Base-by-base conservation (phyloP, 2,329 filamentous ascomycete genomes). In the Fusarium lyarnte region DNA sequence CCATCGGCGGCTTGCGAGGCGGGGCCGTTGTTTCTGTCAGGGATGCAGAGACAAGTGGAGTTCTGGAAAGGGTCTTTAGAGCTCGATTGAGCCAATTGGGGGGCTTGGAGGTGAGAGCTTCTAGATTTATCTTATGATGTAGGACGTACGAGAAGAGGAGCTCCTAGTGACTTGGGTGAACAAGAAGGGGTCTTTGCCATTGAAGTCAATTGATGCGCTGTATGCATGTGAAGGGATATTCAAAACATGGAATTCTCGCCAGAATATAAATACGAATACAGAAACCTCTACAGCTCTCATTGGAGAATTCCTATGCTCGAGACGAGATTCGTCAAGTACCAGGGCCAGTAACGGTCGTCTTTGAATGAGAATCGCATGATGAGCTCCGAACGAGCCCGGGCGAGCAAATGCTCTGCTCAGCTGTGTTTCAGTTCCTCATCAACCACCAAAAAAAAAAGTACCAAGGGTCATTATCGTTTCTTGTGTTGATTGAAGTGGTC, bases 281-380 rank as follows among this genome's bases (percentile, higher is more conserved):
- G 46, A 55, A 57, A 43, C 21, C n/a, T 29, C 23, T 39, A 27
- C 27, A 53, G 35, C 10, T 35, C 41, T 38, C 17, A 62, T 58
- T 70, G 62, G 66, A 46, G 62, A 59, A 66, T 55, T 53, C 55
- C 27, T 62, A 43, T 54, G 39, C 58, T 38, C 29, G 53, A 60
- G 38, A 66, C 63, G 47, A 45, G 38, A 66, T 66, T 66, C 52
- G 67, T 55, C 61, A 70, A 73, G 59, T 59, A 70, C 58, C 67
- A 59, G 58, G 25, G 52, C 57, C 45, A 63, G 27, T 35, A 75
- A 76, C 73, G 63, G 67, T 54, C 58, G 69, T 75, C 55, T 76
- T 74, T 73, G 67, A 49, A 47, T 38, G 55, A 70, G 41, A 76
- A 68, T 77, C 53, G 75, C 74, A 76, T 76, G 75, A 77, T 74